Evolutionary conservation across 2,329 filamentous ascomycete species (phyloP).

Genomic region (Pseudonectria buxi): DNA sequence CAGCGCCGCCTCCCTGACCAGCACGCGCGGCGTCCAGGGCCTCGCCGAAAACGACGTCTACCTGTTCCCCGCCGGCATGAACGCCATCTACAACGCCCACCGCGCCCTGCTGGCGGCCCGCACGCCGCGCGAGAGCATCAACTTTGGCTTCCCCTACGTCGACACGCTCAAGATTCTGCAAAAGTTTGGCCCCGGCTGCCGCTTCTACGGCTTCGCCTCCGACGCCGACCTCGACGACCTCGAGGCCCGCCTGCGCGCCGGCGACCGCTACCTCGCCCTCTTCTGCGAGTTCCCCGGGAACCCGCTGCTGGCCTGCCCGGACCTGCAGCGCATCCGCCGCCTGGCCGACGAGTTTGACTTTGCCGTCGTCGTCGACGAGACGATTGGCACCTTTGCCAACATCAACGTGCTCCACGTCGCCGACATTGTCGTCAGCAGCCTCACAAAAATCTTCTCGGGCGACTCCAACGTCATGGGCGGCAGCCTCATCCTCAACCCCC

Average conservation of each 20-base stretch:
- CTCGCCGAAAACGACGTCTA: constrained; percentile 84
- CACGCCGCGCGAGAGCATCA: constrained; percentile 67
- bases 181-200: constrained; percentile 85
- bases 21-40: constrained; percentile 50
- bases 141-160: constrained; percentile 95
- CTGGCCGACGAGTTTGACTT: constrained; percentile 83
- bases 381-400: constrained; percentile 93
- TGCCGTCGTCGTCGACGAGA: constrained; percentile 88
- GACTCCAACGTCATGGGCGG: constrained; percentile 99
- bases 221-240: constrained; percentile 76
- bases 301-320: constrained; percentile 76
- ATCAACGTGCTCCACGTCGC: constrained; percentile 85
- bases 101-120: constrained; percentile 61
- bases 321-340: constrained; percentile 71
- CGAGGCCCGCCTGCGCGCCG: constrained; percentile 60
- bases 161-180: constrained; percentile 92
- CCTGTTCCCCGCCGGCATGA: constrained; percentile 87
- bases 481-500: constrained; percentile 57
- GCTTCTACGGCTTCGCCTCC: constrained; percentile 81
- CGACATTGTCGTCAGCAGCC: constrained; percentile 86
- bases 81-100: constrained; percentile 86
- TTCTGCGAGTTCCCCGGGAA: constrained; percentile 97
- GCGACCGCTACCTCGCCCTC: constrained; percentile 72
- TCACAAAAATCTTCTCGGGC: constrained; percentile 96
- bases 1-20: constrained; percentile 21